A percentile compares a stretch with the other conserved stretches of the same genome.
phyloP scores from a whole-genome alignment of 805 yeast species.

The Pichia nanzhaoensis region DNA sequence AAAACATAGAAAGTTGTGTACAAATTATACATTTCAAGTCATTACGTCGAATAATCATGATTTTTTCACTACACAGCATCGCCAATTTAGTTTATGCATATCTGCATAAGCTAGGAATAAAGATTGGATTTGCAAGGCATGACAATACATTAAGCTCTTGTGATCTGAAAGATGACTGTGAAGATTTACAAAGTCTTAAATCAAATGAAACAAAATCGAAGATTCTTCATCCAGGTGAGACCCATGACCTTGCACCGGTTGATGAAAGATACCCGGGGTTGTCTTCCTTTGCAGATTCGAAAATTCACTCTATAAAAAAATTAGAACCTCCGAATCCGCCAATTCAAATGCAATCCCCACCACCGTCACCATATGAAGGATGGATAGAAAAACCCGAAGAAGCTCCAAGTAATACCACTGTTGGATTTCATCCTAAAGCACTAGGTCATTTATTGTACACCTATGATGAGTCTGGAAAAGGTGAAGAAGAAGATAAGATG shows the following conservation, averaged over 20 bases:
- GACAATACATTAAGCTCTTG: constrained; percentile 12
- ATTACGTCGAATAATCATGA: constrained; percentile 23
- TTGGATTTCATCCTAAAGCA: constrained; percentile 26
- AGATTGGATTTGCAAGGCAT: constrained; percentile 19
- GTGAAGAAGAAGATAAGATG: neutral
- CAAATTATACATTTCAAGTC: constrained; percentile 18
- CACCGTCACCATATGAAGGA: constrained; percentile 32
- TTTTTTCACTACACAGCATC: constrained; percentile 18
- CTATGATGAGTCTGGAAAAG: constrained; percentile 15
- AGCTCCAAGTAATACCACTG: constrained; percentile 26
- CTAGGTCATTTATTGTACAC: constrained; percentile 26
- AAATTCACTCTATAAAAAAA: neutral
- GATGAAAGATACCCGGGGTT: constrained; percentile 9
- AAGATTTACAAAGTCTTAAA: neutral
- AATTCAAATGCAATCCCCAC: constrained; percentile 31
- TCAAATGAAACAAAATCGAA: neutral
- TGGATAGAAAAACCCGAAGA: constrained; percentile 28
- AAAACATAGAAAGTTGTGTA: constrained; percentile 4
- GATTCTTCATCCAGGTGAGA: neutral
- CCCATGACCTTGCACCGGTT: neutral
- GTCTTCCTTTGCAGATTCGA: neutral
- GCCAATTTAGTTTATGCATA: constrained; percentile 15
- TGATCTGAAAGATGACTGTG: neutral
- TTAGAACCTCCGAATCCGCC: constrained; percentile 24
- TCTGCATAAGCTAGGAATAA: constrained; percentile 17